Percentiles rank a stretch among this genome's conserved stretches.
Conservation (phyloP, 805 yeast genomes). For the Hanseniaspora guilliermondii region DNA sequence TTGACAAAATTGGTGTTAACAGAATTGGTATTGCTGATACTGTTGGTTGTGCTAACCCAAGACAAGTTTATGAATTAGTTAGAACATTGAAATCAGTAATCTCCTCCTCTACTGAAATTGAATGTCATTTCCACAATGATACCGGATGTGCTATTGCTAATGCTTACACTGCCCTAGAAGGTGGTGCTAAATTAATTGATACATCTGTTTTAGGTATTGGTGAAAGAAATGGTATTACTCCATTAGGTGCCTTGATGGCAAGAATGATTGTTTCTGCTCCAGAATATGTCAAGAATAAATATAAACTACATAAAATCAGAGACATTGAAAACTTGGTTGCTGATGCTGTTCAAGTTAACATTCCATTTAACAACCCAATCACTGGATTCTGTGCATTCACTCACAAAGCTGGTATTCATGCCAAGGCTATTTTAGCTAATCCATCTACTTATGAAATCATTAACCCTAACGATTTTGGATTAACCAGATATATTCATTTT, state of each 20-base stretch:
- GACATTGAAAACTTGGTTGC: slow-evolving; percentile 93
- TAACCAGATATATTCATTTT: slow-evolving; percentile 90
- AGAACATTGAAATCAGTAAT: slow-evolving; percentile 88
- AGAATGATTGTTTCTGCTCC: slow-evolving; percentile 98
- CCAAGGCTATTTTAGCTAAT: slow-evolving; percentile 95
- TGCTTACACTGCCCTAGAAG: slow-evolving; percentile 96
- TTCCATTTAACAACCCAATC: slow-evolving; percentile 96
- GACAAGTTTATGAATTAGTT: slow-evolving; percentile 94
- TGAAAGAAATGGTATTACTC: slow-evolving; percentile 97
- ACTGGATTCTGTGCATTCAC: slow-evolving; percentile 99
- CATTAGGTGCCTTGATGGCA: slow-evolving; percentile 96
- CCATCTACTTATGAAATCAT: slow-evolving; percentile 97
- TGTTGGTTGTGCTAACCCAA: slow-evolving; percentile 97
- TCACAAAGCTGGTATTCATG: slow-evolving; percentile 98
- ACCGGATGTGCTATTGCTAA: slow-evolving; percentile 98
- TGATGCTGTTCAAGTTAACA: slow-evolving; percentile 90
- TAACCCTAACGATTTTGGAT: slow-evolving; percentile 89
- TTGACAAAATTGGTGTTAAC: slow-evolving; percentile 93
- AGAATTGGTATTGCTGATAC: slow-evolving; percentile 99
- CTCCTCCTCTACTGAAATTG: slow-evolving; percentile 91
- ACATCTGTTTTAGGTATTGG: slow-evolving; percentile 95
- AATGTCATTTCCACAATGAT: slow-evolving; percentile 97
- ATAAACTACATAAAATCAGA: slow-evolving; percentile 89
- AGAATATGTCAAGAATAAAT: slow-evolving; percentile 86
- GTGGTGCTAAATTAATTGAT: slow-evolving; percentile 90